A percentile compares a stretch with the other conserved stretches of the same genome.
Conservation (phyloP, 441 rosid genomes). For the Isatis lusitanica region DNA sequence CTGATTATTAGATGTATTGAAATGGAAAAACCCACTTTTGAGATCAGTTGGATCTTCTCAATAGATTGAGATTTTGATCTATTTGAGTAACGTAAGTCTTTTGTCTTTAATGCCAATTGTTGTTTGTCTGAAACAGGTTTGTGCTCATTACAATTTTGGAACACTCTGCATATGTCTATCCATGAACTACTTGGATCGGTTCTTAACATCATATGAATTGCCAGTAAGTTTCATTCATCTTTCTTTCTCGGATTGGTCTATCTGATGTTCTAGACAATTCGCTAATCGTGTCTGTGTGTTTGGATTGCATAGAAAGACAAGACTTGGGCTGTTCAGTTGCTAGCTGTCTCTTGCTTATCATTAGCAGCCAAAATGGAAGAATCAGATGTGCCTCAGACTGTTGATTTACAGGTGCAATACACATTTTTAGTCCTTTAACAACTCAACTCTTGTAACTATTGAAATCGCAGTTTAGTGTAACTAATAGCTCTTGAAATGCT, state of each 20-base stretch:
- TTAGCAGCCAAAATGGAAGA: slow-evolving; percentile 67
- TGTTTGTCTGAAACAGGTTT: slow-evolving; percentile 49
- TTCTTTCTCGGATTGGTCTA: not conserved
- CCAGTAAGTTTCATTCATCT: slow-evolving; percentile 46
- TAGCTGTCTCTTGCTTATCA: slow-evolving; percentile 60
- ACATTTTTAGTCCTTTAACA: slow-evolving; percentile 1
- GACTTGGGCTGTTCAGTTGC: slow-evolving; percentile 51
- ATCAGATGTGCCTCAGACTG: slow-evolving; percentile 45
- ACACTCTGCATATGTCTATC: slow-evolving; percentile 58
- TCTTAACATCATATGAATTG: slow-evolving; percentile 53
- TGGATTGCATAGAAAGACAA: slow-evolving; percentile 43
- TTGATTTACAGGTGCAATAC: slow-evolving; percentile 55
- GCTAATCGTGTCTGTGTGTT: not conserved
- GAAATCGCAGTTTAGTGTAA: not conserved
- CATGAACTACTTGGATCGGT: slow-evolving; percentile 71
- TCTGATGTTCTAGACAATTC: not conserved
- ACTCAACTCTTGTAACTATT: not conserved
- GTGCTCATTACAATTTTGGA: slow-evolving; percentile 52
- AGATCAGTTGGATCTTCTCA: slow-evolving; percentile 20
- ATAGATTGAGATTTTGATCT: slow-evolving; percentile 21
- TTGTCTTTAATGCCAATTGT: slow-evolving; percentile 23
- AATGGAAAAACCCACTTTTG: not conserved
- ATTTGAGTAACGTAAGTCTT: slow-evolving; percentile 11
- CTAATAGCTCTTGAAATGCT: not conserved
- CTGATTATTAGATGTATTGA: slow-evolving; percentile 2